Conservation (phyloP, 805 yeast species). For the Saccharomycopsis sp. region DNA sequence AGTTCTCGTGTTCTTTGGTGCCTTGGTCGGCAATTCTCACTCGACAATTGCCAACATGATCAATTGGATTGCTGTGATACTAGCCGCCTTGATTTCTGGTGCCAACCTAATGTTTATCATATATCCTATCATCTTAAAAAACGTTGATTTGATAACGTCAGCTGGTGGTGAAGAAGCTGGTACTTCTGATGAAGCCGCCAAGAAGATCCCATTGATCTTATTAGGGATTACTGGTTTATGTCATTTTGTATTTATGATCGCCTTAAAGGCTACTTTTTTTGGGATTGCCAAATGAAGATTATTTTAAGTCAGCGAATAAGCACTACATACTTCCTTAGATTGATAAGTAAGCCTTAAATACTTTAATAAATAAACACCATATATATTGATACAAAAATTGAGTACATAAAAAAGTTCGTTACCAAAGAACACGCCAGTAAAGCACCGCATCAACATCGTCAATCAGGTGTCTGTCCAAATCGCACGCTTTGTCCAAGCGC, state of each 20-base stretch:
- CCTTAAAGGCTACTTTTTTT: constrained; percentile 62
- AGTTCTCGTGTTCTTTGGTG: constrained; percentile 49
- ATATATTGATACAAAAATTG: too few species aligned
- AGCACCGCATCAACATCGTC: background rate
- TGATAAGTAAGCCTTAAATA: too few species aligned
- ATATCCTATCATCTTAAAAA: constrained; percentile 33
- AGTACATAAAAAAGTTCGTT: too few species aligned
- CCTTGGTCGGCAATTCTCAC: constrained; percentile 27
- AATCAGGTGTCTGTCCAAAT: too few species aligned
- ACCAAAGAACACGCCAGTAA: background rate
- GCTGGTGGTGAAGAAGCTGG: constrained; percentile 11
- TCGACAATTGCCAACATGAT: constrained; percentile 27
- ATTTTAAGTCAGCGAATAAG: too few species aligned
- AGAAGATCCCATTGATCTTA: constrained; percentile 33
- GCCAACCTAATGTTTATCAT: constrained; percentile 43
- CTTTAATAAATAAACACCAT: too few species aligned
- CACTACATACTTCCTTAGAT: too few species aligned
- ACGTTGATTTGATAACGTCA: constrained; percentile 3
- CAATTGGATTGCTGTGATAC: constrained; percentile 51
- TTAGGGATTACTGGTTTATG: constrained; percentile 37
- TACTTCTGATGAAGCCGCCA: constrained; percentile 31
- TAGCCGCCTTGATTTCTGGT: constrained; percentile 60
- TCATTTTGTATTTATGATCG: constrained; percentile 54
- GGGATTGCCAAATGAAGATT: too few species aligned
- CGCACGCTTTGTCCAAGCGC: constrained; percentile 6